Base-by-base conservation (phyloP, 2,329 filamentous ascomycete genomes). In the Dothideomycetes sp. region DNA sequence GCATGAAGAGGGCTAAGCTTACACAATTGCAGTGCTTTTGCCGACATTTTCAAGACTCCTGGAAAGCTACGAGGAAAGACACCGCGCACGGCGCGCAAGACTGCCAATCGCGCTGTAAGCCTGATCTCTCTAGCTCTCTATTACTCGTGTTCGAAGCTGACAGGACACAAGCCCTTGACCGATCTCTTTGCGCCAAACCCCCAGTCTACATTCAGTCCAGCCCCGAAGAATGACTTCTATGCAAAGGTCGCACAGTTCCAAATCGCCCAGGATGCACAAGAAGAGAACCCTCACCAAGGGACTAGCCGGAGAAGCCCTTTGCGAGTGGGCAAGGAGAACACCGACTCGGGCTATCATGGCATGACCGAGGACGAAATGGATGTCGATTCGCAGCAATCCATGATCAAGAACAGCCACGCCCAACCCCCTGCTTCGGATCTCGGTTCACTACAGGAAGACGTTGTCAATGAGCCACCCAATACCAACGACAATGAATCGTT, bases 41-140 rank as follows among this genome's bases (percentile, higher is more conserved):
- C 85, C 48, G 89, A 96, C 54, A 80, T 93, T n/a, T 95, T 96
- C 69, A 98, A 96, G 59, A 91, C 85, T 25, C 85, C 85, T 3
- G 84, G 84, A 43, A 89, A 86, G 58, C 64, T 91, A 58, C 79
- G 84, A 49, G 84, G 81, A 41, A 88, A 86, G 65, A 89, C 84
- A 19, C 84, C 84, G 29, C 74, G 81, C 46, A 86, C 83, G 13
- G 68, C 67, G 23, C 74, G 78, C 42, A 87, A 82, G 57, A 60
- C 63, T 18, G 78, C 82, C 57, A 61, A 69, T 22, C 74, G 83
- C 53, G 73, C 78, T 47, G 82, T 85, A 68, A 63, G 77, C 64
- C 8, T 23, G 12, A 80, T 10, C 9, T 76, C 77, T 76, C 35
- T 61, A 80, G n/a, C n/a, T n/a, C 10, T 75, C 76, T 13, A 66